Percentiles rank a stretch among this genome's conserved stretches.
Conservation (phyloP, 2,329 filamentous ascomycete genomes). For the Talaromyces atroroseus region DNA sequence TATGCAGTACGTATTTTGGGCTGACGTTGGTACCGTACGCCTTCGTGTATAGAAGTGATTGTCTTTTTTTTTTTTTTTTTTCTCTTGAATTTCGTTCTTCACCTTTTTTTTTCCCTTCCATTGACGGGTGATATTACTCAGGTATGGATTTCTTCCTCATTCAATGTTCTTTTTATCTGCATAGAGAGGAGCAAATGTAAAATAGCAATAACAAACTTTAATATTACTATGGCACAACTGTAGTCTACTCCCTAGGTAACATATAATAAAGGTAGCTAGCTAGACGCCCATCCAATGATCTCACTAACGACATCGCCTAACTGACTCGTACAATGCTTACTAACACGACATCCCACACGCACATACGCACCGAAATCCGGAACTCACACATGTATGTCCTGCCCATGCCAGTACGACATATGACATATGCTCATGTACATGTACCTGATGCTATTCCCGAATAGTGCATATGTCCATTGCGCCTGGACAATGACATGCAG, state of each 20-base stretch:
- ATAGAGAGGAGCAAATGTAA: slow-evolving; percentile 13
- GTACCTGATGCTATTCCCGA: slow-evolving; percentile 3
- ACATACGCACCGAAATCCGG: too few species aligned
- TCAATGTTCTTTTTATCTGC: slow-evolving; percentile 7
- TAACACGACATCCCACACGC: neutral
- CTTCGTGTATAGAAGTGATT: slow-evolving; percentile 36
- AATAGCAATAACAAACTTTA: slow-evolving; percentile 9
- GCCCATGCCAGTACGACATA: neutral
- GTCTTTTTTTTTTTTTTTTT: slow-evolving; percentile 16
- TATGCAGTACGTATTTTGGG: slow-evolving; percentile 31
- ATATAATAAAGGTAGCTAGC: too few species aligned
- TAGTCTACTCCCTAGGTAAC: too few species aligned
- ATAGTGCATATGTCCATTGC: neutral
- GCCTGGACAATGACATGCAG: neutral
- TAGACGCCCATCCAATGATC: too few species aligned
- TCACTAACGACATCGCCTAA: too few species aligned
- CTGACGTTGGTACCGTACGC: slow-evolving; percentile 28
- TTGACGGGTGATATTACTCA: neutral
- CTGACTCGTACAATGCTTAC: neutral
- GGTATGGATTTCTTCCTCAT: neutral
- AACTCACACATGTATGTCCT: neutral
- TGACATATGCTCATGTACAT: neutral
- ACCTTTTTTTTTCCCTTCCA: neutral
- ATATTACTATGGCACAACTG: neutral
- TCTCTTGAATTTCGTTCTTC: neutral